phyloP scores from a whole-genome alignment of 192 early-diverging fungal genomes.

The Martensiomyces pterosporus region DNA sequence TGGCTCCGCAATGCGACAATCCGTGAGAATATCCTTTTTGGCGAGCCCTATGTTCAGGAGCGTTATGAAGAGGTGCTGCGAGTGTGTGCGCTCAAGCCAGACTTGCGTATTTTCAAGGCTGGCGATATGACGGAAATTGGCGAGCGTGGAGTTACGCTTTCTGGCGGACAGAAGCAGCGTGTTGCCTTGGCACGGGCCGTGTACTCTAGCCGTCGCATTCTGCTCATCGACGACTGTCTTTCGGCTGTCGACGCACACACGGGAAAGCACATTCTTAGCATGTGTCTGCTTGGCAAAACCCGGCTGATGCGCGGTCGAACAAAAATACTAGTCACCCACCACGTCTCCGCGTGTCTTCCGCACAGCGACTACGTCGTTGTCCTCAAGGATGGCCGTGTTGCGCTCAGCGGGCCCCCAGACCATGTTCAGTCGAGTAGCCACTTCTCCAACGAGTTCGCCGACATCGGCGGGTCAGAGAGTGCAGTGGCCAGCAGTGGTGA shows the following conservation, averaged over 20 bases:
- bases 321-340: slow-evolving; percentile 87
- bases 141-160: slow-evolving; percentile 81
- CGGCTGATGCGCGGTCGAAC: slow-evolving; percentile 75
- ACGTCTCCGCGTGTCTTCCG: slow-evolving; percentile 61
- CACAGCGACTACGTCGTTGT: slow-evolving; percentile 57
- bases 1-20: slow-evolving; percentile 76
- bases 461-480: not conserved
- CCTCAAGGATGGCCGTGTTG: slow-evolving; percentile 59
- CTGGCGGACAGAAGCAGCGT: slow-evolving; percentile 86
- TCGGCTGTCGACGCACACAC: slow-evolving; percentile 96
- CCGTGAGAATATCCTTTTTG: slow-evolving; percentile 85
- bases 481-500: no score
- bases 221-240: slow-evolving; percentile 86
- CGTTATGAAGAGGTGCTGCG: slow-evolving; percentile 78
- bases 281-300: slow-evolving; percentile 63
- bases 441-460: slow-evolving; percentile 5
- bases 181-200: slow-evolving; percentile 84
- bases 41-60: slow-evolving; percentile 61
- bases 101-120: slow-evolving; percentile 76
- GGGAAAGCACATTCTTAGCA: slow-evolving; percentile 73
- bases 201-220: slow-evolving; percentile 60
- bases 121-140: slow-evolving; percentile 94
- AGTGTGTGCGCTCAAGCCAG: slow-evolving; percentile 79
- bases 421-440: slow-evolving; percentile 28
- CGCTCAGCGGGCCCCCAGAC: slow-evolving; percentile 49